Base-by-base conservation (phyloP, 805 yeast species). In the Myxozyma neglecta region DNA sequence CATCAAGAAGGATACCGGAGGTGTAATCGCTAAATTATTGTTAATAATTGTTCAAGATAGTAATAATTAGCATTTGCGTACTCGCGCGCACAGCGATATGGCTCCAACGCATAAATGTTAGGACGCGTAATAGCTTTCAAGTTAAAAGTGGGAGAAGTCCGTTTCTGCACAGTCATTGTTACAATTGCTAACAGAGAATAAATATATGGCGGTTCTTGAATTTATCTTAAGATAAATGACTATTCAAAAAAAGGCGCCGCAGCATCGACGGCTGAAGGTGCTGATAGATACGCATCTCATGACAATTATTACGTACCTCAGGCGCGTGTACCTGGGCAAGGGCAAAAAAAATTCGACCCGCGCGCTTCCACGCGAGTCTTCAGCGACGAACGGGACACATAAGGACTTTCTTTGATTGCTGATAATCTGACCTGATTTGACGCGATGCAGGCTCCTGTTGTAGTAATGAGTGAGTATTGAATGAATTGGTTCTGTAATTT, bases 51-150 rank as follows among this genome's bases (percentile, higher is more conserved):
- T 11, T 24, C 44, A 18, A 32, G 34, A 37, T 24, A 18, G 16
- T 13, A 11, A 14, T 14, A 32, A 39, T 37, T 4, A 10, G 29
- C 24, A 20, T 6, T 16, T 4, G 70, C 79, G 39, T 59, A 77
- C 80, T 94, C 99, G 76, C 99, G 80, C 3, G 99, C 99, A 75
- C 99, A 94, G 56, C 96, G 83, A 74, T 94, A 94, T 8, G 99
- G 98, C 77, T 88, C 91, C 59, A 94, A 79, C 2, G 83, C 76
- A 61, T 84, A 80, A 61, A 94, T 90, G 69, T 93, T 94, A 20
- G 97, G 96, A 75, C 99, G 82, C 1, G 89, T 87, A 39, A 91
- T 76, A 7, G 81, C 79, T 46, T 78, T 44, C 20, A 69, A 53
- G 53, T 69, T 63, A 45, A 69, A 69, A 32, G 63, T 60, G 24